phyloP scores from a whole-genome alignment of 306 rosid genomes.

The Erythrophleum fordii region DNA sequence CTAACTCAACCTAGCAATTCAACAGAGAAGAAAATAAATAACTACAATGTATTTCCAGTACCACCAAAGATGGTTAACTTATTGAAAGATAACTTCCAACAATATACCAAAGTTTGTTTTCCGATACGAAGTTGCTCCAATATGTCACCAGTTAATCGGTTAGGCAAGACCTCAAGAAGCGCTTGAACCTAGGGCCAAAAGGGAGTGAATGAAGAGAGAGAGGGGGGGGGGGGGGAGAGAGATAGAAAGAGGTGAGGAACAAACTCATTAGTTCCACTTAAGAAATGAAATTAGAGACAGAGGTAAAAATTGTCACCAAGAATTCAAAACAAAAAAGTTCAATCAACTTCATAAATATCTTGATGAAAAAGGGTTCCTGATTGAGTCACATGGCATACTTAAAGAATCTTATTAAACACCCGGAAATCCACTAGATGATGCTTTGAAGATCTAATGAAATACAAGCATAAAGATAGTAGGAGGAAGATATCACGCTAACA shows the following conservation, averaged over 20 bases:
- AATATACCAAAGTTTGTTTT: slow-evolving; percentile 93
- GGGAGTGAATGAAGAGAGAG: background rate
- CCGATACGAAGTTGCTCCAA: slow-evolving; percentile 96
- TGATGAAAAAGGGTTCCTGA: background rate
- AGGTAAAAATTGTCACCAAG: background rate
- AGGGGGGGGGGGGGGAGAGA: background rate
- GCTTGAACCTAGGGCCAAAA: slow-evolving; percentile 72
- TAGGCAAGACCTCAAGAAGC: slow-evolving; percentile 87
- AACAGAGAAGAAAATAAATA: slow-evolving; percentile 21
- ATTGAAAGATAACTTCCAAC: slow-evolving; percentile 16
- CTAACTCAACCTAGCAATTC: slow-evolving; percentile 84
- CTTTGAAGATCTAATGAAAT: slow-evolving; percentile 30
- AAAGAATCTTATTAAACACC: slow-evolving; percentile 20
- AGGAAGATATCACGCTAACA: slow-evolving; percentile 8
- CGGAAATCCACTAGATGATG: slow-evolving; percentile 4
- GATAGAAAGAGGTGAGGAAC: background rate
- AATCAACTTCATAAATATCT: slow-evolving; percentile 20
- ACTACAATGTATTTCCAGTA: background rate
- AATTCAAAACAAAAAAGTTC: slow-evolving; percentile 24
- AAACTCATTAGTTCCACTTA: slow-evolving; percentile 31
- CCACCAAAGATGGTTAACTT: slow-evolving; percentile 26
- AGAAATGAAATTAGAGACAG: slow-evolving; percentile 16
- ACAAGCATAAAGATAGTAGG: slow-evolving; percentile 10
- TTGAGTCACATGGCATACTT: background rate
- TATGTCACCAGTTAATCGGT: slow-evolving; percentile 82